Evolutionary conservation across 2,329 filamentous ascomycete genomes (phyloP).

Genomic region (Pseudogymnoascus sp.): DNA sequence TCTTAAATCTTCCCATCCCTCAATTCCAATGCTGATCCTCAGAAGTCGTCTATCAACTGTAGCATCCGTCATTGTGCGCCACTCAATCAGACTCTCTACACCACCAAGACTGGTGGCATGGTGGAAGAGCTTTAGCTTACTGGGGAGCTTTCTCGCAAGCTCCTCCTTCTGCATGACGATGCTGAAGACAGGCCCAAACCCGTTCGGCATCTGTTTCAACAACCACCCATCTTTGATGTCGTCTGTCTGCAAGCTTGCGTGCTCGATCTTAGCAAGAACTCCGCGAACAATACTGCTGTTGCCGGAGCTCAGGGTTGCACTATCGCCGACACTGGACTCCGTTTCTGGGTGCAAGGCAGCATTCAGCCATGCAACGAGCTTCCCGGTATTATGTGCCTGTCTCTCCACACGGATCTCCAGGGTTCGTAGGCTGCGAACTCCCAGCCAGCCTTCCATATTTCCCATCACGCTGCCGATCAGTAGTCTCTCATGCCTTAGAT

Average conservation of each 20-base stretch:
- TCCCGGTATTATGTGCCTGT: slow-evolving; percentile 64
- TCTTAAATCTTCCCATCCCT: slow-evolving; percentile 77
- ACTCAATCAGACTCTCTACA: slow-evolving; percentile 94
- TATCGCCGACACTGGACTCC: slow-evolving; percentile 1
- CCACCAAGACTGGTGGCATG: slow-evolving; percentile 92
- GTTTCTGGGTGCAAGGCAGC: slow-evolving; percentile 24
- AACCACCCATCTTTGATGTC: slow-evolving; percentile 62
- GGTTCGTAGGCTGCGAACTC: slow-evolving; percentile 77
- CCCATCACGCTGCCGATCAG: slow-evolving; percentile 80
- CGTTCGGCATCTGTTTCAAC: slow-evolving; percentile 79
- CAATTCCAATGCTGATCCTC: slow-evolving; percentile 78
- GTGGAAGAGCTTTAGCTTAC: slow-evolving; percentile 75
- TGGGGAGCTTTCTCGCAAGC: slow-evolving; percentile 64
- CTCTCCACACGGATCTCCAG: slow-evolving; percentile 73
- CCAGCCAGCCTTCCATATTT: slow-evolving; percentile 85
- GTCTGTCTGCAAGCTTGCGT: slow-evolving; percentile 72
- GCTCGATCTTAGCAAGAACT: slow-evolving; percentile 56
- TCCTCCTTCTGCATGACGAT: slow-evolving; percentile 56
- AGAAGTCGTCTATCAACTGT: slow-evolving; percentile 65
- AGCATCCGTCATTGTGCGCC: slow-evolving; percentile 81
- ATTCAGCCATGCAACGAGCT: slow-evolving; percentile 65
- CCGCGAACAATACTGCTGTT: slow-evolving; percentile 38
- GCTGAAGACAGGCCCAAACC: slow-evolving; percentile 83
- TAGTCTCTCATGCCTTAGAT: slow-evolving; percentile 62
- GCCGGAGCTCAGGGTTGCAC: slow-evolving; percentile 26